Percentiles rank a stretch among this genome's conserved stretches.
phyloP scores from a whole-genome alignment of 164 flowering plant genomes.

The Chimonanthus praecox region DNA sequence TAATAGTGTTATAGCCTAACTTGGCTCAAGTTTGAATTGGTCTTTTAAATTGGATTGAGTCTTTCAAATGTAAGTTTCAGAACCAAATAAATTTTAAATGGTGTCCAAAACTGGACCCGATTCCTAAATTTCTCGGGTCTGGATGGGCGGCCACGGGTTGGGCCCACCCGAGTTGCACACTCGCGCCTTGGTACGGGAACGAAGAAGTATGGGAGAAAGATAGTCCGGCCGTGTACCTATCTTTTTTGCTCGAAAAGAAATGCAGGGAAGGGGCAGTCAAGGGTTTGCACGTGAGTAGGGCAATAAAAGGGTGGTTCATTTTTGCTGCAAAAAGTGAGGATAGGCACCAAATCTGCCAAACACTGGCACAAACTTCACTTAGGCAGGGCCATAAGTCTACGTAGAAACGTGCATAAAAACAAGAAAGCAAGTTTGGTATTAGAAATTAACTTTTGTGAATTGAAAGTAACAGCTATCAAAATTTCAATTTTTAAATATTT shows the following conservation, averaged over 20 bases:
- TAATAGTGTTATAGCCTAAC: too few relatives aligned
- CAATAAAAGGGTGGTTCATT: conserved; percentile 18
- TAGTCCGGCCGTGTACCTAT: background rate
- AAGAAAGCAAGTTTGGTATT: conserved; percentile 42
- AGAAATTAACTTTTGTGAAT: background rate
- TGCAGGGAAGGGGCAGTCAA: background rate
- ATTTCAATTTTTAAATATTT: too few relatives aligned
- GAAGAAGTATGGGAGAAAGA: background rate
- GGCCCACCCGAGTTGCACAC: background rate
- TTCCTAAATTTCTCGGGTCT: too few relatives aligned
- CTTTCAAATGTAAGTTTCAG: too few relatives aligned
- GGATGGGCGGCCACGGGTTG: too few relatives aligned
- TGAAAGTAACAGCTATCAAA: too few relatives aligned
- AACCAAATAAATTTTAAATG: too few relatives aligned
- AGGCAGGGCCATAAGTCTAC: conserved; percentile 51
- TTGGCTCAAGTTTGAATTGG: too few relatives aligned
- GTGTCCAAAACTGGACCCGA: too few relatives aligned
- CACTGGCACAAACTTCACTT: conserved; percentile 18
- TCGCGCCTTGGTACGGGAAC: background rate
- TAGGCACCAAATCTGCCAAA: conserved; percentile 17
- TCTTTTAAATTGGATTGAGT: too few relatives aligned
- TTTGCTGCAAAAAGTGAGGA: conserved; percentile 23
- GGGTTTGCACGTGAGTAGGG: conserved; percentile 34
- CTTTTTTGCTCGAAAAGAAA: background rate
- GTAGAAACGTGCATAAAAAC: conserved; percentile 46